Base-by-base conservation (phyloP, 2,329 filamentous ascomycete species). In the Didymella keratinophila region DNA sequence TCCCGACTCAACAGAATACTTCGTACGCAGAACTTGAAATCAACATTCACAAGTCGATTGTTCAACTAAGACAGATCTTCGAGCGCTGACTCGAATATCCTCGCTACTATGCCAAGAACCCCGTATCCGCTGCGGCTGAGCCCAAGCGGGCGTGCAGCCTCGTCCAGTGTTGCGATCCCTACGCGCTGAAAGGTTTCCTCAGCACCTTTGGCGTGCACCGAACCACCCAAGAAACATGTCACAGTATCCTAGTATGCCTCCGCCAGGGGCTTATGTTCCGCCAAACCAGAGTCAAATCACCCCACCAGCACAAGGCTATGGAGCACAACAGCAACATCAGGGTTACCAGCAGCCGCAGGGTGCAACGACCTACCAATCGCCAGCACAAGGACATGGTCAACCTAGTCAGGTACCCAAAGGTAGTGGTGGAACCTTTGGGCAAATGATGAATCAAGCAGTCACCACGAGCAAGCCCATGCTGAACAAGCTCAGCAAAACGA, bases 381-480 rank as follows among this genome's bases (percentile, higher is more conserved):
- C 62, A 37, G 48, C 65, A 16, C 58, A 66, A 20, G 60, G 51
- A 9, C 51, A 66, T 62, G 62, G 61, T 18, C 50, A 52, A n/a
- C 39, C 64, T 6, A 56, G 48, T 25, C 61, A 67, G 23, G 32
- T 61, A 11, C 61, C 69, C 11, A 74, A 71, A 59, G 46, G 61
- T 23, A 44, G 57, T n/a, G 66, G 59, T 2, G 69, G 66, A 0
- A 58, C 60, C 5, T 69, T 76, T 42, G 71, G 71, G 1, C 64
- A 69, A 34, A 74, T 74, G 63, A 63, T 76, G 61, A 72, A 76
- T 30, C 73, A 76, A 55, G 74, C 73, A 2, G 71, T 76, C 9
- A 73, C 71, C 2, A 74, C 68, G 0, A 65, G 71, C n/a, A 76
- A 75, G 60, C 74, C 74, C 1, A 72, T 76, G 68, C 30, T 75